Base-by-base conservation (phyloP, 768 basidiomycete genomes). In the Collybia mongolica region DNA sequence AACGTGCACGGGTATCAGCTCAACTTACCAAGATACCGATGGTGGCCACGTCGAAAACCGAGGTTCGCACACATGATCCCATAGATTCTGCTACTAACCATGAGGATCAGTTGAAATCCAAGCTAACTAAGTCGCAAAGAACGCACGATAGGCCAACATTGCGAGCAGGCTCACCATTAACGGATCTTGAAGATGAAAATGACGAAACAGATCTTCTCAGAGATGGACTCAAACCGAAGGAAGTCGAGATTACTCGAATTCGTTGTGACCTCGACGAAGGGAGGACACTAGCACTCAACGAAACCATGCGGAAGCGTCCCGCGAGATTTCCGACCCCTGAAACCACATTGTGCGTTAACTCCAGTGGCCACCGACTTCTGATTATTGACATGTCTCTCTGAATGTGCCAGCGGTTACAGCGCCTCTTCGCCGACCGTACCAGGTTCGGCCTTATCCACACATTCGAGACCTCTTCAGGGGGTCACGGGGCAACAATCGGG, bases 401-500 rank as follows among this genome's bases (percentile, higher is more conserved):
- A 9, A 26, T 19, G 2, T 3, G 23, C 23, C 28, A 56, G 48
- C 11, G 43, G 42, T 41, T 48, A 46, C 11, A 40, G 37, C 39
- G 39, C 51, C 18, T 41, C 48, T 2, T 39, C 57, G n/a, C 28
- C 18, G 22, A 35, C 15, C 42, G 58, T 20, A 40, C 35, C 56
- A 50, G 43, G 38, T 17, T 51, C 52, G 6, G 35, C 19, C 14
- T 15, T 48, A 39, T 36, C 48, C 22, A 36, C 49, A 29, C 54
- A 24, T 18, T 47, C 54, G 0, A 49, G 48, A 26, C 44, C 54
- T 11, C 49, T 24, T 23, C 42, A 46, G 40, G 53, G 57, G 28
- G 46, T 71, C 29, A 65, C 61, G 22, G 66, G 74, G 32, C 78
- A 79, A 6, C 68, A 71, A 48, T 78, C 78, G 8, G 79, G 79